Percentiles rank a stretch among this genome's conserved stretches.
Evolutionary conservation across 1,284 basidiomycete species (phyloP).

Genomic region (Butyriboletus appendiculatus): DNA sequence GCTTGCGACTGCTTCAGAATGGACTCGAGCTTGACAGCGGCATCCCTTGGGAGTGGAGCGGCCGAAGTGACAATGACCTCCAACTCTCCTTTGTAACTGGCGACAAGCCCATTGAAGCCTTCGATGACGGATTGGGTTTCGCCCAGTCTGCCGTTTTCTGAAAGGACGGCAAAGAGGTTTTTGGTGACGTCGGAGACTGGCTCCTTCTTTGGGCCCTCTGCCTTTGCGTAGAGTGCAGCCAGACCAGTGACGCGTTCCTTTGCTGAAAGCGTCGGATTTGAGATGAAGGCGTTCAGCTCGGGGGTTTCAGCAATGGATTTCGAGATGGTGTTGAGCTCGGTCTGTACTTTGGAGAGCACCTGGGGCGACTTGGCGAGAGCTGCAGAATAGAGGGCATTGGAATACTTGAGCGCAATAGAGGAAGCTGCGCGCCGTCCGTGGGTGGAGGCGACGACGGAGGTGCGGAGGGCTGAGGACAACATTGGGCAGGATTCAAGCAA

Average conservation of each 20-base stretch:
- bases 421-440: constrained; percentile 66
- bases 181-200: constrained; percentile 83
- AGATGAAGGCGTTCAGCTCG: constrained; percentile 71
- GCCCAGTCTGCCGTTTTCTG: constrained; percentile 90
- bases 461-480: constrained; percentile 41
- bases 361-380: constrained; percentile 85
- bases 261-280: constrained; percentile 87
- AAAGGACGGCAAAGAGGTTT: constrained; percentile 91
- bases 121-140: constrained; percentile 88
- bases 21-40: constrained; percentile 76
- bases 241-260: constrained; percentile 78
- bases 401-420: constrained; percentile 87
- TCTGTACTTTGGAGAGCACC: constrained; percentile 78
- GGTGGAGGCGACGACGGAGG: constrained; percentile 45
- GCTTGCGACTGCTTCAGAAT: constrained; percentile 83
- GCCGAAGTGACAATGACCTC: constrained; percentile 93
- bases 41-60: constrained; percentile 71
- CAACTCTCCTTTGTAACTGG: constrained; percentile 92
- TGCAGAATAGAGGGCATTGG: constrained; percentile 91
- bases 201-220: constrained; percentile 69
- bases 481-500: constrained; percentile 17
- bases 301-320: constrained; percentile 64
- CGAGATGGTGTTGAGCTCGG: constrained; percentile 76
- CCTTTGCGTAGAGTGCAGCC: constrained; percentile 60
- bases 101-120: constrained; percentile 89